Base-by-base conservation (phyloP, 768 basidiomycete genomes). In the Podaxis sp. region DNA sequence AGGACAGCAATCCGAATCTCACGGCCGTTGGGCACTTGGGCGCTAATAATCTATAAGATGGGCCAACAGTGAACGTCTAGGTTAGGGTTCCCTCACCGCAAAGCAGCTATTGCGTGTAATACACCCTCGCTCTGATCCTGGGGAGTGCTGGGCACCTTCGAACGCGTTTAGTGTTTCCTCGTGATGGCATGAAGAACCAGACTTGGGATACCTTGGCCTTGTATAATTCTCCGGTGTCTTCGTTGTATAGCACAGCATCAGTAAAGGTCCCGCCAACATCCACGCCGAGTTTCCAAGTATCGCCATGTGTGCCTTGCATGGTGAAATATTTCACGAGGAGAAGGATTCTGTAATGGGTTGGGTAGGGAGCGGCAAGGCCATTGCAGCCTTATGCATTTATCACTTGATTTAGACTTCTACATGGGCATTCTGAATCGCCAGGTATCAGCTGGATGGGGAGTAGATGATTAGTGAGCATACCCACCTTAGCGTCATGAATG, bases 81-180 rank as follows among this genome's bases (percentile, higher is more conserved):
- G 2, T 8, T 0, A 24, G 26, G 49, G 11, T 28, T 22, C 11
- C 33, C 60, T 26, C 24, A 69, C 69, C 60, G 63, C 33, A 74
- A 64, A 28, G 68, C 60, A 10, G 58, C 22, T 46, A 74, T 68
- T 1, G 68, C 71, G 36, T 65, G 63, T 28, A 70, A 60, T 13
- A 74, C 73, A 30, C 72, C 73, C 50, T 71, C 62, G 17, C 70
- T 70, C 53, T 73, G 73, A 61, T 74, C 72, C 17, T 72, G 62
- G 12, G 71, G 69, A 15, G 73, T 74, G 36, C 68, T 71, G 11
- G 64, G 69, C 17, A 67, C 67, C 68, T 69, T 38, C 5, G 13
- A 49, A 13, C 3, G 7, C 1, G 40, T 33, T 56, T 44, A 63
- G 37, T 20, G 17, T 30, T 13, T 11, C 58, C 8, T 17, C 22